Base-by-base conservation (phyloP, 768 basidiomycete species). In the Neoboletus subvelutipes region DNA sequence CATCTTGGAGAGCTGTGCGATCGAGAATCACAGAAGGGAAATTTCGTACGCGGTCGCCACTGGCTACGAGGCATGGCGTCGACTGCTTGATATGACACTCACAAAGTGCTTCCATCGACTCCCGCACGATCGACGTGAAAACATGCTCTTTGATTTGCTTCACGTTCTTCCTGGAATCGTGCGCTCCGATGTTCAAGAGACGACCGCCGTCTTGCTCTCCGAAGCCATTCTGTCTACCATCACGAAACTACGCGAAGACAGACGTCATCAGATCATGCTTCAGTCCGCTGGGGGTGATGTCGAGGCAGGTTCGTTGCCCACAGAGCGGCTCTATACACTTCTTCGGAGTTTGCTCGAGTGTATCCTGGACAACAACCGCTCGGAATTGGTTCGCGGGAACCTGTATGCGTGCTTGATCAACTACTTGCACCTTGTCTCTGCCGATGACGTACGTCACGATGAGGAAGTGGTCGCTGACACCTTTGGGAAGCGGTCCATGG, bases 321-420 rank as follows among this genome's bases (percentile, higher is more conserved):
- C 86, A 0, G 94, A 97, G 64, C 80, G 92, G 36, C 75, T 98
- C 13, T 84, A 84, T 59, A 75, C 82, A 2, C 83, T 96, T 43
- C 78, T 98, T 12, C 84, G 86, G 43, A 83, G 79, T 60, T 77
- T 93, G 29, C 70, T 97, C 52, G 85, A 92, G 51, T 88, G 86
- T 47, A 81, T 94, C 54, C 66, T 88, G 55, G 85, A 89, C 58
- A 87, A 82, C 57, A 90, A 88, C 57, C 87, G 85, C 13, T 82
- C 88, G 28, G 93, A 96, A 67, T 78, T 92, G 50, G 88, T 94
- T 18, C 87, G 95, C 26, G 96, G 96, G 8, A 98, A 98, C 68
- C 78, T 98, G n/a, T 98, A 96, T 70, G 92, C 93, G 4, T 78
- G 91, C 5, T 76, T 98, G 55, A 84, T 92, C 74, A 96, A 96